Percentiles rank a stretch among this genome's conserved stretches.
These are phyloP conservation scores for Trichosporon inkin DNA, from an alignment of 1,284 basidiomycete species.

Conservation along the genomic window DNA sequence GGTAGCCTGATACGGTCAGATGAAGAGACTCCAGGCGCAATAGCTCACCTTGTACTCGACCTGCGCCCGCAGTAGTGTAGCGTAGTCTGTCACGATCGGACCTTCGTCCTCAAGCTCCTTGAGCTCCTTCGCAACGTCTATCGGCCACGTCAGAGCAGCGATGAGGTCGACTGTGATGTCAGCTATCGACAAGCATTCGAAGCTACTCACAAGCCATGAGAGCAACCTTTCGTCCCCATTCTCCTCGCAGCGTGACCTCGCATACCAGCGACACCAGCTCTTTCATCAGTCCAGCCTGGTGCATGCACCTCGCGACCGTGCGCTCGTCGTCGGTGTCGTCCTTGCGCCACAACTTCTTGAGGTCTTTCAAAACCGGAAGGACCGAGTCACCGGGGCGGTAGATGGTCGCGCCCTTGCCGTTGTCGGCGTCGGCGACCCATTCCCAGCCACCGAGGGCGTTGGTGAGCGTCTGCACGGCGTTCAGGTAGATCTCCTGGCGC, in stretches of 20 bases:
- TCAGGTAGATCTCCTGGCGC: slow-evolving; percentile 42
- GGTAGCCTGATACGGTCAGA: slow-evolving; percentile 51
- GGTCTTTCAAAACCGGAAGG: slow-evolving; percentile 78
- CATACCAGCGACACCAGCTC: slow-evolving; percentile 82
- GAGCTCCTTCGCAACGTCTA: slow-evolving; percentile 84
- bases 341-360: slow-evolving; percentile 90
- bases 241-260: slow-evolving; percentile 66
- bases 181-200: background rate
- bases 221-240: slow-evolving; percentile 61
- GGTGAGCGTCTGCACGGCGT: slow-evolving; percentile 45
- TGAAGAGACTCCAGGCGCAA: no score
- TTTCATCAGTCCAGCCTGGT: slow-evolving; percentile 74
- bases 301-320: slow-evolving; percentile 85
- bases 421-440: slow-evolving; percentile 54
- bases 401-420: slow-evolving; percentile 51
- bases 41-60: slow-evolving; percentile 71
- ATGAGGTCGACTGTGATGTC: slow-evolving; percentile 64
- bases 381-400: slow-evolving; percentile 82
- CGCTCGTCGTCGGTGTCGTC: slow-evolving; percentile 93
- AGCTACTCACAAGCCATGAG: slow-evolving; percentile 62
- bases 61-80: slow-evolving; percentile 71
- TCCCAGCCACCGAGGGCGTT: slow-evolving; percentile 50
- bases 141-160: slow-evolving; percentile 95
- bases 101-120: slow-evolving; percentile 71
- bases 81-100: slow-evolving; percentile 77